Evolutionary conservation across 805 yeast species (phyloP), one percentile per base, ranked within the genome.

Genomic region (Cyberlindnera euphorbiae): DNA sequence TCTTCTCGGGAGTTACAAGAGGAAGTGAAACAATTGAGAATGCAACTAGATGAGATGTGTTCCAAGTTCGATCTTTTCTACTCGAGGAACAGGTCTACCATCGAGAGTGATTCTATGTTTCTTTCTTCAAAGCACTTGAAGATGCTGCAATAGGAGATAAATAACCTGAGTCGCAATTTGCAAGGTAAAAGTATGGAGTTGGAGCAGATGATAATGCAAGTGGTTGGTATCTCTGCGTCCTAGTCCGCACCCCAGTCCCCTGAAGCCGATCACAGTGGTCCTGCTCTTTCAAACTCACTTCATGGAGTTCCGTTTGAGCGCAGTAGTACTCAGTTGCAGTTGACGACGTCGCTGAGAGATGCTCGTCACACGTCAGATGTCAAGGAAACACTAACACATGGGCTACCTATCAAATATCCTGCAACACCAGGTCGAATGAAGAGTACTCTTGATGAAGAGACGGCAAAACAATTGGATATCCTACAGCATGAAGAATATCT

Each of bases 121-220:
- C 10, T 45, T 2, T 36, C 51, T 6, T 29, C 44, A 6, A 42
- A 42, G 15, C 51, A 46, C 17, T 45, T 42, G 35, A 47, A 42
- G 40, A 42, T 45, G 10, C 29, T 49, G 17, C 52, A 47, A 26
- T 43, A 38, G 26, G 53, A 49, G 34, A 38, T 49, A 17, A 42
- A 43, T 14, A 42, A 41, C n/a, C 28, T 47, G 14, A 42, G 33
- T 18, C 12, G 9, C 14, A 41, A 37, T 13, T 13, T 45, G 3
- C 33, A 39, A 4, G 12, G 17, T 6, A 42, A 33, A 22, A 28
- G 33, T 3, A 9, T 16, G 13, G 45, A 38, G 6, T 18, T 35
- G 17, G 48, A 45, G 10, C 28, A 26, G 27, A 25, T 38, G 23
- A 28, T 35, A 8, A 15, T 33, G 28, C 26, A 28, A 24, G 4